Percentiles rank a stretch among this genome's conserved stretches.
phyloP scores from a whole-genome alignment of 495 filamentous ascomycete genomes.

The Podospora appendiculata region DNA sequence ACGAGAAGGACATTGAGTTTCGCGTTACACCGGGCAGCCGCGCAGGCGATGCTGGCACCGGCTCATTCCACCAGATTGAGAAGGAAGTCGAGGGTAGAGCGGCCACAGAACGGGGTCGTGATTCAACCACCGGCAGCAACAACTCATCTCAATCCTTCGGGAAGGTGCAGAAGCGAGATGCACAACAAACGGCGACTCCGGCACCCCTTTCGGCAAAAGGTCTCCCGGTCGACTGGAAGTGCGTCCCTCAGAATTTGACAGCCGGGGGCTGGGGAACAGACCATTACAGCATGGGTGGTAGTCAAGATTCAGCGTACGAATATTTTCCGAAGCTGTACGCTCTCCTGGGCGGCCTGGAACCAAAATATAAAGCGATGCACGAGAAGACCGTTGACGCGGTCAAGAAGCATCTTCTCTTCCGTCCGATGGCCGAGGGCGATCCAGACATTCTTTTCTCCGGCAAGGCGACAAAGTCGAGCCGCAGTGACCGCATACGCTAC shows the following conservation, averaged over 20 bases:
- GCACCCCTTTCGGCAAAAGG: constrained; percentile 9
- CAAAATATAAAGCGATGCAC: constrained; percentile 81
- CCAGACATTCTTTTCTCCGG: constrained; percentile 72
- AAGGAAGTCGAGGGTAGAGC: not conserved
- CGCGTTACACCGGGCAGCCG: not conserved
- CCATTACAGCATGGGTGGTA: constrained; percentile 59
- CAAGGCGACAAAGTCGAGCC: constrained; percentile 30
- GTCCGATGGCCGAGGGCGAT: constrained; percentile 71
- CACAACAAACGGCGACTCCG: not conserved
- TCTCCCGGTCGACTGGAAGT: constrained; percentile 33
- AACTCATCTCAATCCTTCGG: not conserved
- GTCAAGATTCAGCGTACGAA: constrained; percentile 88
- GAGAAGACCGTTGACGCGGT: constrained; percentile 59
- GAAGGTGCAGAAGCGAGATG: not conserved
- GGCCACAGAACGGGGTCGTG: not conserved
- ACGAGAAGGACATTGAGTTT: not conserved
- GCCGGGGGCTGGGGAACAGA: constrained; percentile 26
- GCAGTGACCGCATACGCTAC: constrained; percentile 32
- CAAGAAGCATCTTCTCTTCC: constrained; percentile 71
- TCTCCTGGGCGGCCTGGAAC: constrained; percentile 73
- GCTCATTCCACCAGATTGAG: not conserved
- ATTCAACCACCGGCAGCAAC: not conserved
- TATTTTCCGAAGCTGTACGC: constrained; percentile 81
- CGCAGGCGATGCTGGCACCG: not conserved
- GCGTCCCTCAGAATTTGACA: constrained; percentile 46